Conservation (phyloP, 306 rosid species). For the Quercus ilex region DNA sequence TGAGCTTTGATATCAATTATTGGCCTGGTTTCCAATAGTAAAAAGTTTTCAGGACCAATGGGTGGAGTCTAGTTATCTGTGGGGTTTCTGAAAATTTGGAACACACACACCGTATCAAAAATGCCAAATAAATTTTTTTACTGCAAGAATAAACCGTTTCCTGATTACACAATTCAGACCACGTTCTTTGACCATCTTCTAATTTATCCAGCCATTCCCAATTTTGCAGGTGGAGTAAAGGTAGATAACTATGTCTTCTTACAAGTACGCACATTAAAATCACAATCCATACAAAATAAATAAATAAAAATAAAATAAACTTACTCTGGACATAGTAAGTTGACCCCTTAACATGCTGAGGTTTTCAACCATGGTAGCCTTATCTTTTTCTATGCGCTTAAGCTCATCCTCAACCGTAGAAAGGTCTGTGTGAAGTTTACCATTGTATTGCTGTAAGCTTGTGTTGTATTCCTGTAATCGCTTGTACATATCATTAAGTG, state of each 20-base stretch:
- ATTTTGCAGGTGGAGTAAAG: background rate
- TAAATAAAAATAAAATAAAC: constrained; percentile 26
- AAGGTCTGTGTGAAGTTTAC: constrained; percentile 92
- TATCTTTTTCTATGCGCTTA: constrained; percentile 85
- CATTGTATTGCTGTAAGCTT: constrained; percentile 89
- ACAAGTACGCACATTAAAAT: background rate
- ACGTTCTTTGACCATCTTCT: background rate
- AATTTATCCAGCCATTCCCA: background rate
- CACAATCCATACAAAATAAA: background rate
- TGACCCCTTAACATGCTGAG: constrained; percentile 80
- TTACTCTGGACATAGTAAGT: constrained; percentile 76
- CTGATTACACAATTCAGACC: background rate
- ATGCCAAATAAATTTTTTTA: background rate
- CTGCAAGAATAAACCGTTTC: background rate
- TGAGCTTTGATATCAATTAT: background rate
- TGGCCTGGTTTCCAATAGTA: background rate
- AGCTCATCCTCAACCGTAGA: constrained; percentile 85
- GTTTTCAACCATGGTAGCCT: constrained; percentile 63
- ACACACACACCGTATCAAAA: background rate
- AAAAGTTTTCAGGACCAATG: background rate
- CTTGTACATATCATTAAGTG: constrained; percentile 96
- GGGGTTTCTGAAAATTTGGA: background rate
- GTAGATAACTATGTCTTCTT: background rate
- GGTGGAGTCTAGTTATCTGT: background rate
- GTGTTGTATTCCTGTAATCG: constrained; percentile 90